phyloP scores from a whole-genome alignment of 2,329 filamentous ascomycete genomes.

The Colletotrichum orchidophilum region DNA sequence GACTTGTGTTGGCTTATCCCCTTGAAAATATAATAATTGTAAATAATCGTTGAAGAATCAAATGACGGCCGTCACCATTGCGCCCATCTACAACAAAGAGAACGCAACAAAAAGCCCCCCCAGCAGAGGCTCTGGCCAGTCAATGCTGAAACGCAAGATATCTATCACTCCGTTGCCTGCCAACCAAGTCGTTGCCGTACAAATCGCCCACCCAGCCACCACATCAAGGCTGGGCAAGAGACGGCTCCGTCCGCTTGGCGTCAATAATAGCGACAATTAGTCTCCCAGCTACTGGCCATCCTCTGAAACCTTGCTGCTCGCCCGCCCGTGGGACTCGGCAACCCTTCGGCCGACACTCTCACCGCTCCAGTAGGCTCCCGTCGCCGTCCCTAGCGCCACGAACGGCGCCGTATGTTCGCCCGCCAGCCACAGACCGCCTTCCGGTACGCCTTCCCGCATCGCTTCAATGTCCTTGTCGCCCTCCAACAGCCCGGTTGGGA shows the following conservation, averaged over 20 bases:
- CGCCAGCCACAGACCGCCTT: conserved; percentile 81
- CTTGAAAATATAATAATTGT: neutral
- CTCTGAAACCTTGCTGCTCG: conserved; percentile 4
- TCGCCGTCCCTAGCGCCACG: conserved; percentile 86
- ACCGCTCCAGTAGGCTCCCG: conserved; percentile 92
- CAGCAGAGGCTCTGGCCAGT: conserved; percentile 2
- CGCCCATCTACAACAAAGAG: conserved; percentile 1
- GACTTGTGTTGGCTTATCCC: neutral
- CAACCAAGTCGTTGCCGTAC: too few species aligned
- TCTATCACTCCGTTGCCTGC: neutral
- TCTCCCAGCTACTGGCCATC: neutral
- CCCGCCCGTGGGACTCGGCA: conserved; percentile 58
- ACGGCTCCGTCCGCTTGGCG: neutral
- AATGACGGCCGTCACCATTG: neutral
- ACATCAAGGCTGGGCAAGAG: neutral
- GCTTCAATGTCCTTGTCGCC: conserved; percentile 77
- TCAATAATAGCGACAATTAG: neutral
- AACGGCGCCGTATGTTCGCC: conserved; percentile 93
- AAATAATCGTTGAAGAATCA: neutral
- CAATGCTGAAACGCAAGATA: neutral
- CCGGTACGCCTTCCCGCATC: conserved; percentile 70
- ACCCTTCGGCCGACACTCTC: conserved; percentile 78
- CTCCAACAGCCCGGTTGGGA: conserved; percentile 76
- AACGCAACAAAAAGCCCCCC: neutral
- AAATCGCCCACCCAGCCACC: too few species aligned